Evolutionary conservation across 495 filamentous ascomycete species (phyloP).

Genomic region (Parmelia sp.): DNA sequence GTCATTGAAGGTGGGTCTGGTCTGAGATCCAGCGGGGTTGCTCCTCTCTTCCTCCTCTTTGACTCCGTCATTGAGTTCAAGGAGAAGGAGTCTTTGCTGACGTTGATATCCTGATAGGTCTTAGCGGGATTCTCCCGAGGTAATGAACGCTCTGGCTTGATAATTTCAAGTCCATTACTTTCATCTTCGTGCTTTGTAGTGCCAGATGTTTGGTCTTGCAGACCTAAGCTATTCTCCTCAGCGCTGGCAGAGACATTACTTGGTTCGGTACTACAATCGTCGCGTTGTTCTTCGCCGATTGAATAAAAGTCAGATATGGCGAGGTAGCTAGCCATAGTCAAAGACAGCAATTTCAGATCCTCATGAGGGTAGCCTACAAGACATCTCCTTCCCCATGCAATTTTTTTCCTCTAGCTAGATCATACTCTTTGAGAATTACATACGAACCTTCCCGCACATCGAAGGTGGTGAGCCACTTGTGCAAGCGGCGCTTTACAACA

Average conservation of each 20-base stretch:
- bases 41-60: background rate
- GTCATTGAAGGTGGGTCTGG: background rate
- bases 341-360: background rate
- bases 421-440: conserved; percentile 24
- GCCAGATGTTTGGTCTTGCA: background rate
- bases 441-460: conserved; percentile 25
- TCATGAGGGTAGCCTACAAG: conserved; percentile 5
- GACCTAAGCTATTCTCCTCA: background rate
- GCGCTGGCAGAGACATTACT: background rate
- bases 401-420: conserved; percentile 20
- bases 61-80: background rate
- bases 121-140: background rate
- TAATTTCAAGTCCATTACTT: background rate
- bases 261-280: background rate
- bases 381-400: conserved; percentile 22
- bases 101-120: background rate
- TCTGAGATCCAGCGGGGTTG: background rate
- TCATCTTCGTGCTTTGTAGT: background rate
- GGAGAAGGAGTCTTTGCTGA: background rate
- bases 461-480: conserved; percentile 15
- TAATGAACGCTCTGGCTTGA: background rate
- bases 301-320: conserved; percentile 25
- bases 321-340: conserved; percentile 21
- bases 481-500: conserved; percentile 22
- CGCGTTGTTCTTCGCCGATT: conserved; percentile 21